Evolutionary conservation across 2,329 filamentous ascomycete species (phyloP), one percentile per base, ranked within the genome.

Genomic region (Plenodomus biglobosus): DNA sequence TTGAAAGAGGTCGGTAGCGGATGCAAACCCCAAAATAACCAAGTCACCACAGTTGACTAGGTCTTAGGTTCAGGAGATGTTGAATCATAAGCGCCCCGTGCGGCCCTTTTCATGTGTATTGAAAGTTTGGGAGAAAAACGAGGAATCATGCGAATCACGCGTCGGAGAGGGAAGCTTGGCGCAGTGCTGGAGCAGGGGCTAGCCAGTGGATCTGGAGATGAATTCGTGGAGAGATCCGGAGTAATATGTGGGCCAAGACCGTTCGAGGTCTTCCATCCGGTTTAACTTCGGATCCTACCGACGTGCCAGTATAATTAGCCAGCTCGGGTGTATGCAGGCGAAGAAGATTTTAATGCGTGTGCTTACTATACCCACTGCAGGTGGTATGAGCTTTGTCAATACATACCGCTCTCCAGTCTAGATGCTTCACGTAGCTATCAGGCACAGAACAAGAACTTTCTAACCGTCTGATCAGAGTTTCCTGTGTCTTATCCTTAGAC

Each of bases 1-100:
- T 44, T 16, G 38, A 55, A 52, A 19, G 40, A 53, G 44, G 40
- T 48, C 52, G 50, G 44, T 30, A 42, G 58, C 57, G 59, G 59
- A 35, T 46, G 44, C 36, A 34, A 51, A 27, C 52, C 53, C 27
- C 6, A 15, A 32, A 32, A 11, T 7, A 11, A 11, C 3, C 27
- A 32, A 32, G 27, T 32, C 27, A 3, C 15, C 15, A 36, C 38
- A 19, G 37, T 34, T 42, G 19, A 38, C 21, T 30, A 15, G 32
- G 24, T 22, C 8, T 41, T 32, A 3, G 6, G 27, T 11, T 32
- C 6, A 7, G 6, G 8, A 32, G 15, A 3, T 15, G 3, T 15
- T 32, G 27, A 15, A 32, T 15, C 27, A 17, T 21, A 34, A 37
- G 21, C 35, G 16, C 38, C 24, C 8, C 21, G 18, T 40, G 42